Base-by-base conservation (phyloP, 1,284 basidiomycete species). In the Hymenochaete sp. region DNA sequence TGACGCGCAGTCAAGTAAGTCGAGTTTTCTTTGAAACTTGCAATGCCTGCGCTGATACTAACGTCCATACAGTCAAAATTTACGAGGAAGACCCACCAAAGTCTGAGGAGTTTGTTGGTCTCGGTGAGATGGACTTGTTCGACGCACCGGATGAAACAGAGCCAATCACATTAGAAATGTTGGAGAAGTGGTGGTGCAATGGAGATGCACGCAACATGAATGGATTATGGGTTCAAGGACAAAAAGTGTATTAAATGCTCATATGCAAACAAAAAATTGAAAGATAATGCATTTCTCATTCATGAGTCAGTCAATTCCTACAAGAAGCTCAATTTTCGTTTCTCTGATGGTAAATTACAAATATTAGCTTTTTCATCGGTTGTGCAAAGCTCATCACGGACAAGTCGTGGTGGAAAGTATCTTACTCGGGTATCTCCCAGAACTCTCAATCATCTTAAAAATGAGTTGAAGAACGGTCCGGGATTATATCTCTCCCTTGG, bases 131-230 rank as follows among this genome's bases (percentile, higher is more conserved):
- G 4, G 84, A 88, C 55, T 77, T 86, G 54, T 79, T 91, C 53
- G 75, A 75, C 47, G 55, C 62, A n/a, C 60, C 63, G 16, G 44
- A 45, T 21, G 47, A 53, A 38, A 44, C 51, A 31, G 7, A 42
- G 19, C 59, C 45, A 3, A 58, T 75, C 32, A 68, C 69, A 25
- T 57, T 67, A 42, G 80, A 82, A 43, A 67, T 76, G 59, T 56
- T 91, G 21, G 89, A 91, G 61, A 87, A 84, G 57, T 92, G 89
- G 89, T 92, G 87, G 86, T 87, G 83, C 55, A 59, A 82, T 35
- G 88, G 89, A 2, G 81, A 85, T 55, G 59, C 57, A 10, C 67
- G 71, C 39, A 91, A 91, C 60, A 69, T 86, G 9, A 56, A 52
- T 3, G 68, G 62, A 1, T 68, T 88, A 60, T 91, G 85, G 84